Base-by-base conservation (phyloP, 176 grass and related monocot genomes). In the Rhipidocladum racemiflorum region DNA sequence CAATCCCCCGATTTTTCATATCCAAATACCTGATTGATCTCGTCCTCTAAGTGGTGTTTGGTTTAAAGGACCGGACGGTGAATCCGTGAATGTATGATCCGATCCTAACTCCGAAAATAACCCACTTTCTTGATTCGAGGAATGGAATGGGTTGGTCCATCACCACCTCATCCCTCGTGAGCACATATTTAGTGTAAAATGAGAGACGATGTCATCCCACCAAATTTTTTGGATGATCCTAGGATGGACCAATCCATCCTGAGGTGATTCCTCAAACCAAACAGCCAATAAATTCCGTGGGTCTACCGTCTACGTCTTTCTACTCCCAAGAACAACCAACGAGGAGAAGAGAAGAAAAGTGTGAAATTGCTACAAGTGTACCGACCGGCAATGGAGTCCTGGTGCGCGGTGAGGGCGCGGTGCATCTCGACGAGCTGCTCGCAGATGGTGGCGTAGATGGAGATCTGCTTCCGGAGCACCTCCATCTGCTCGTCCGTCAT, bases 401-500 rank as follows among this genome's bases (percentile, higher is more conserved):
- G 92, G 69, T 93, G 95, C 7, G 87, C 90, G 39, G 90, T 91
- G 68, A 92, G 71, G 34, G 92, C 72, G 70, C 89, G 90, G 82
- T 98, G 95, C 95, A 98, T 98, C 72, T 98, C 95, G 59, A 95
- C 92, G 44, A 98, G 89, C 78, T 93, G 88, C 82, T 98, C 95
- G 81, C 95, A 98, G 65, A 98, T 98, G 74, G 92, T 91, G 75
- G 95, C 90, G 82, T 98, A 98, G 86, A 97, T 88, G 87, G 94
- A 94, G 85, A 97, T 97, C 89, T 97, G 94, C 81, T 91, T 94
- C 23, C 94, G 91, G 75, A 97, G 94, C 59, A 92, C 87, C 87
- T 97, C 94, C 91, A 97, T 94, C 84, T 97, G 94, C 61, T 92
- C 94, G 72, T 97, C 94, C 7, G 94, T 97, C 94, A 97, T 97